Percentiles rank a stretch among this genome's conserved stretches.
These are phyloP conservation scores for Camelina hispida DNA, from an alignment of 345 rosid genomes.

Conservation along the genomic window DNA sequence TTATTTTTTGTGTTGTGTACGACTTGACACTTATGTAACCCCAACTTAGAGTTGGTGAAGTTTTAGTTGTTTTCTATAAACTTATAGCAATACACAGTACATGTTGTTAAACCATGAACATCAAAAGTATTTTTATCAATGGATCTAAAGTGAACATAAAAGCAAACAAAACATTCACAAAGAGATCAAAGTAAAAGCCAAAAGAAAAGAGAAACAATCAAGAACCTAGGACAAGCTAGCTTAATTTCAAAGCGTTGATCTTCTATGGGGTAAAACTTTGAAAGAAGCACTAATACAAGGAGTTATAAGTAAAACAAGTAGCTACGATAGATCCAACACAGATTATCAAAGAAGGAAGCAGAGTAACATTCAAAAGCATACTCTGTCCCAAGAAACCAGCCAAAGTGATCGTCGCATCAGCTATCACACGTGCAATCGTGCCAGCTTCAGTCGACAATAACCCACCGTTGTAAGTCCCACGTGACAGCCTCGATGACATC, in stretches of 20 bases:
- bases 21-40: too few relatives aligned
- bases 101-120: not conserved
- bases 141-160: not conserved
- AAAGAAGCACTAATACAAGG: constrained; percentile 62
- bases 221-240: not conserved
- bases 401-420: constrained; percentile 83
- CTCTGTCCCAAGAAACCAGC: constrained; percentile 82
- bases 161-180: not conserved
- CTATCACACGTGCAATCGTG: constrained; percentile 87
- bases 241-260: not conserved
- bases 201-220: not conserved
- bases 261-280: not conserved
- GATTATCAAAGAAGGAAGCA: constrained; percentile 78
- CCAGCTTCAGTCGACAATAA: constrained; percentile 93
- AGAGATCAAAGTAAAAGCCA: not conserved
- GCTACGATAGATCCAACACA: constrained; percentile 75
- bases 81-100: not conserved
- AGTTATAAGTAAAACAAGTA: constrained; percentile 85
- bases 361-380: constrained; percentile 73
- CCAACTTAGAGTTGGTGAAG: too few relatives aligned
- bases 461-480: constrained; percentile 94
- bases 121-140: not conserved
- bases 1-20: too few relatives aligned
- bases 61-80: not conserved
- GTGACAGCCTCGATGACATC: constrained; percentile 92